These are phyloP conservation scores for Fusarium virguliforme DNA, from an alignment of 2,329 filamentous ascomycete genomes.

Conservation along the genomic window DNA sequence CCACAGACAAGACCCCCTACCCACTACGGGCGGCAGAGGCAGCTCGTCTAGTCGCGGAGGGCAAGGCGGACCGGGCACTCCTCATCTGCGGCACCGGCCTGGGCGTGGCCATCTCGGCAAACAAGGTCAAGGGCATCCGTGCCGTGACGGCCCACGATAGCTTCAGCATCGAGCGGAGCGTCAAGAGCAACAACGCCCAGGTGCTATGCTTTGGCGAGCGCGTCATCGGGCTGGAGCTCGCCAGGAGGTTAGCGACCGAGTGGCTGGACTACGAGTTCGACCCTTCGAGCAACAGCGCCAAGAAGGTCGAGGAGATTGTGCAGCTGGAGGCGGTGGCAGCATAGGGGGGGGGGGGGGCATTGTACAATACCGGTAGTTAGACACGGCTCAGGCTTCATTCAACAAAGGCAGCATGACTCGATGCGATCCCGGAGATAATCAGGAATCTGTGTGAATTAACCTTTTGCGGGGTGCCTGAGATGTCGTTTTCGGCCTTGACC, in stretches of 20 bases:
- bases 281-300: conserved; percentile 63
- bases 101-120: conserved; percentile 89
- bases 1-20: conserved; percentile 84
- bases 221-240: conserved; percentile 86
- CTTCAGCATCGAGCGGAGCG: conserved; percentile 85
- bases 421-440: not conserved
- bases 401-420: not conserved
- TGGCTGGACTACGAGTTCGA: conserved; percentile 91
- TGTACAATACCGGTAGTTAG: conserved; percentile 12
- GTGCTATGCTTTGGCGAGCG: conserved; percentile 90
- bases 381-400: not conserved
- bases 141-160: conserved; percentile 93
- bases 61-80: conserved; percentile 82
- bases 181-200: conserved; percentile 89
- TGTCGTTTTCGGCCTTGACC: not conserved
- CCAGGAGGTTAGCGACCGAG: conserved; percentile 82
- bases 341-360: conserved; percentile 31
- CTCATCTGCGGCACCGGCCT: conserved; percentile 90
- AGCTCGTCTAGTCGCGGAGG: conserved; percentile 73
- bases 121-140: conserved; percentile 87
- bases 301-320: conserved; percentile 63
- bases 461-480: conserved; percentile 20
- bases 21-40: conserved; percentile 84
- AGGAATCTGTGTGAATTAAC: conserved; percentile 2
- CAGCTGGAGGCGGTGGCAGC: conserved; percentile 56